A percentile compares a stretch with the other conserved stretches of the same genome.
Evolutionary conservation across 2,329 filamentous ascomycete species (phyloP).

Genomic region (Aspergillus sp.): DNA sequence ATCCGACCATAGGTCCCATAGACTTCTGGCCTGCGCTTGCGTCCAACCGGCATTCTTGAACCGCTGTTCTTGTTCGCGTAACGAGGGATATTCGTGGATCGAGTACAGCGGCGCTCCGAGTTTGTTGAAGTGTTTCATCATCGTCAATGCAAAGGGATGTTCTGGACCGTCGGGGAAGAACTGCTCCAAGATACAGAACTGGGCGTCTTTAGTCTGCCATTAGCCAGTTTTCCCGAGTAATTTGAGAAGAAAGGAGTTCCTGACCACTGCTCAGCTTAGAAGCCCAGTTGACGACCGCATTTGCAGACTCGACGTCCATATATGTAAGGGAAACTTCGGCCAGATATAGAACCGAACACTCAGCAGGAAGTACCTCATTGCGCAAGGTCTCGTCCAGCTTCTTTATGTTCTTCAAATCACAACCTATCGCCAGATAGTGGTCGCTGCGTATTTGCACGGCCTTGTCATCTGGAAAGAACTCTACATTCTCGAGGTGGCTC

Average conservation of each 20-base stretch:
- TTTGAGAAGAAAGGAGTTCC: conserved; percentile 13
- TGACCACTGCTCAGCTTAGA: conserved; percentile 61
- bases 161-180: conserved; percentile 68
- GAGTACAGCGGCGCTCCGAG: conserved; percentile 71
- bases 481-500: conserved; percentile 43
- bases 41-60: conserved; percentile 66
- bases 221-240: conserved; percentile 2
- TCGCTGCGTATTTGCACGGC: conserved; percentile 56
- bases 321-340: conserved; percentile 90
- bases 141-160: conserved; percentile 80
- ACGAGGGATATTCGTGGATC: conserved; percentile 61
- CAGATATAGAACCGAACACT: conserved; percentile 65
- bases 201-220: conserved; percentile 43
- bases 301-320: conserved; percentile 68
- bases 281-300: conserved; percentile 74
- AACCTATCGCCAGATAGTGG: conserved; percentile 71
- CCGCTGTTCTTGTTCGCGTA: conserved; percentile 59
- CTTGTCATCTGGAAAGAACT: conserved; percentile 24
- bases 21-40: conserved; percentile 54
- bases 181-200: conserved; percentile 83
- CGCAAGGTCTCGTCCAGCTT: conserved; percentile 55
- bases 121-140: conserved; percentile 78
- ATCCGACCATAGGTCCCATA: conserved; percentile 80
- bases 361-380: conserved; percentile 50
- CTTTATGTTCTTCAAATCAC: conserved; percentile 65